phyloP scores from a whole-genome alignment of 2,329 filamentous ascomycete species.

The Lachnellula hyalina region DNA sequence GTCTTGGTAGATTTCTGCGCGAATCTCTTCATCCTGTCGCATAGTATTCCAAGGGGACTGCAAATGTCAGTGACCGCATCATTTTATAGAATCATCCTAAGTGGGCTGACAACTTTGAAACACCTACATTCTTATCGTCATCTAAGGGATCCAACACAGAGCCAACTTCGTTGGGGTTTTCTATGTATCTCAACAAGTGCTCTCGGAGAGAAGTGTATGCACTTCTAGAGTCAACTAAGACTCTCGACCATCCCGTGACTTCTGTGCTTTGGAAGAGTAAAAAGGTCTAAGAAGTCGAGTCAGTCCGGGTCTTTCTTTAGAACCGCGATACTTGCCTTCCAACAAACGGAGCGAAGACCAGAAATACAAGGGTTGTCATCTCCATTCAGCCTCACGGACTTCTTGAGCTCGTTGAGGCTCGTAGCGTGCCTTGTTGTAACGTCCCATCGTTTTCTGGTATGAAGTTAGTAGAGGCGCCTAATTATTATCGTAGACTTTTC shows the following conservation, averaged over 20 bases:
- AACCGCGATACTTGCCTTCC: conserved; percentile 60
- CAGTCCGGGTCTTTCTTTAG: background rate
- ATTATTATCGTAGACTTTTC: conserved; percentile 2
- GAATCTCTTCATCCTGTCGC: conserved; percentile 74
- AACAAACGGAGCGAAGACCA: conserved; percentile 80
- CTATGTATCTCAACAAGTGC: conserved; percentile 75
- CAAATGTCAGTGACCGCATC: conserved; percentile 37
- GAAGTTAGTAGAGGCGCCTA: conserved; percentile 17
- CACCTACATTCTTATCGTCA: conserved; percentile 60
- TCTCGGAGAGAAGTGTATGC: conserved; percentile 68
- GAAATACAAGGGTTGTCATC: conserved; percentile 58
- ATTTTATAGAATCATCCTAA: conserved; percentile 1
- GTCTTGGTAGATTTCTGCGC: conserved; percentile 89
- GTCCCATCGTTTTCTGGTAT: conserved; percentile 61
- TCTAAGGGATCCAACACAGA: conserved; percentile 76
- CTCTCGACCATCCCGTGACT: conserved; percentile 61
- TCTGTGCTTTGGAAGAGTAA: conserved; percentile 68
- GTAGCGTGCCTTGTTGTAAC: conserved; percentile 53
- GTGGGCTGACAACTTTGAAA: conserved; percentile 1
- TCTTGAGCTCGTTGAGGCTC: conserved; percentile 56
- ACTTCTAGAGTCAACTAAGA: conserved; percentile 62
- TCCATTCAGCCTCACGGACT: conserved; percentile 57
- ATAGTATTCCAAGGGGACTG: conserved; percentile 91
- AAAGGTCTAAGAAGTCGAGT: conserved; percentile 56
- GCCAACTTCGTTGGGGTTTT: conserved; percentile 75